These are phyloP conservation scores for Mytilinidion resinicola DNA, from an alignment of 495 filamentous ascomycete species.

Conservation along the genomic window DNA sequence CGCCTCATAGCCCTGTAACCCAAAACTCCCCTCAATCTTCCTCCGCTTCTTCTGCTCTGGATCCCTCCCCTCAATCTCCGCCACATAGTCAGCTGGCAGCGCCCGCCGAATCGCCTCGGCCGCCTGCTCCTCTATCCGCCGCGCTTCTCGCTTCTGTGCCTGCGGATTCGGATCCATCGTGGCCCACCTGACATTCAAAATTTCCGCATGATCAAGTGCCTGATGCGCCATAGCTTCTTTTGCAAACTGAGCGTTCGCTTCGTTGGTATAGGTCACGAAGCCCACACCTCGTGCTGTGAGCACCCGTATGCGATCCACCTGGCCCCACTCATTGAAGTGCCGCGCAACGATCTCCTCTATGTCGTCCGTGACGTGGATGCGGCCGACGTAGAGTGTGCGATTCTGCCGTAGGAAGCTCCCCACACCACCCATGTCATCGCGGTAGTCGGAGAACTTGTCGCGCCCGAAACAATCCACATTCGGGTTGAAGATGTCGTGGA, in stretches of 20 bases:
- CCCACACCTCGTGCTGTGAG: constrained; percentile 85
- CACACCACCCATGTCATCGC: constrained; percentile 95
- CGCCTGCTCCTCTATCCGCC: constrained; percentile 92
- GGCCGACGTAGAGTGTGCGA: constrained; percentile 82
- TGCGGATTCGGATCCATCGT: constrained; percentile 93
- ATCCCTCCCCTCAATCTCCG: constrained; percentile 88
- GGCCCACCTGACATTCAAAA: constrained; percentile 95
- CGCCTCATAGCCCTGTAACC: constrained; percentile 84
- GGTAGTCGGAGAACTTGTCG: constrained; percentile 79
- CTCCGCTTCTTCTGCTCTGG: constrained; percentile 78
- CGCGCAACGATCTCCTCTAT: constrained; percentile 94
- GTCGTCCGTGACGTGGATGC: constrained; percentile 94
- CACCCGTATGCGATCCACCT: constrained; percentile 81
- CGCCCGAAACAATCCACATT: constrained; percentile 93
- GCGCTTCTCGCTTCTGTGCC: constrained; percentile 86
- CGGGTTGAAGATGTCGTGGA: constrained; percentile 79
- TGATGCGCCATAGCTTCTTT: constrained; percentile 91
- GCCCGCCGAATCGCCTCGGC: constrained; percentile 89
- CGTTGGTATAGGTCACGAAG: constrained; percentile 83
- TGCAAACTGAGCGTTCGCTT: constrained; percentile 72
- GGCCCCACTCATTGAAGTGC: constrained; percentile 92
- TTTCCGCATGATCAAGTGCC: constrained; percentile 76
- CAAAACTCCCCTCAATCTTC: constrained; percentile 85
- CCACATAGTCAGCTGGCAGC: constrained; percentile 85
- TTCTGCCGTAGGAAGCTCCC: constrained; percentile 88